Evolutionary conservation across 192 early-diverging fungal species (phyloP), one percentile per base, ranked within the genome.

Genomic region (Ramicandelaber brevisporus): DNA sequence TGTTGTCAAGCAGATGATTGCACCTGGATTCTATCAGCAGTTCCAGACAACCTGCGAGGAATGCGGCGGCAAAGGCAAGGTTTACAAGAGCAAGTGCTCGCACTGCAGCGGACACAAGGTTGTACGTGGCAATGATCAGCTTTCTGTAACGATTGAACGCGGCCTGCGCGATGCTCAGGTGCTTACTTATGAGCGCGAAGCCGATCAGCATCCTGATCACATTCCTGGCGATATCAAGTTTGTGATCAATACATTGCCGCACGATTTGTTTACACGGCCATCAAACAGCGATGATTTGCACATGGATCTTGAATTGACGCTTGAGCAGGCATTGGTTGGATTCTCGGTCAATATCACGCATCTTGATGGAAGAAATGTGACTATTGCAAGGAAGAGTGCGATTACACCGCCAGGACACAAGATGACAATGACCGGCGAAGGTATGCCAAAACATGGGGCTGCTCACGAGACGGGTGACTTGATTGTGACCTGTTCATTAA

Each of bases 1-100:
- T 31, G 50, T 92, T 13, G 61, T 81, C 18, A 70, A 76, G 40
- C 81, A 89, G 36, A 63, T 76, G 48, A 41, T 99, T 8, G 88
- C 68, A 0, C 86, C 89, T 4, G 87, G 88, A 17, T 84, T 96
- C 46, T 71, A 73, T 37, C 90, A 93, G 43, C 81, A 88, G 49
- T 74, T 93, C 58, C 89, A 89, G 46, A 61, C 73, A 20, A 68
- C 65, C 46, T 99, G 93, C 55, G 78, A 88, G 39, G 48, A 55
- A 12, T 99, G 93, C 44, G 61, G 67, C 23, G 89, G 89, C 25
- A 74, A 73, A 38, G 93, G 90, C 23, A 88, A 87, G 54, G 60
- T 67, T 20, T 59, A 92, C 30, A 62, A 63, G 26, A 54, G 61
- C 23, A 71, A 66, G 37, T 96, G 90, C 38, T 53, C 77, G 2